Base-by-base conservation (phyloP, 768 basidiomycete genomes). In the Kwoniella dejecticola region DNA sequence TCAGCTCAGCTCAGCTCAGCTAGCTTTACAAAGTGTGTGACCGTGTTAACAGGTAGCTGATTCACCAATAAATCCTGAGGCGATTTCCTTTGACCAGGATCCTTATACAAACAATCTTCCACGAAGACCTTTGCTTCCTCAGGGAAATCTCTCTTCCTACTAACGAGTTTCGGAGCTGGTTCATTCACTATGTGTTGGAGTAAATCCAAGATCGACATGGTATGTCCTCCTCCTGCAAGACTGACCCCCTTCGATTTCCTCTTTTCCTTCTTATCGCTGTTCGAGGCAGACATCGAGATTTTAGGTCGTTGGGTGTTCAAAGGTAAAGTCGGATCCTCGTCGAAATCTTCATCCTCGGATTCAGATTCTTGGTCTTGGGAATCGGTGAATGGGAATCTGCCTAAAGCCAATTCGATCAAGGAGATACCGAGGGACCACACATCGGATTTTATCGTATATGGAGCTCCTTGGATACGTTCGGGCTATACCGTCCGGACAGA, bases 391-490 rank as follows among this genome's bases (percentile, higher is more conserved):
- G 96, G 96, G 84, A 99, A 99, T 36, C 92, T 89, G 15, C 95
- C 96, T 30, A 95, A 85, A 0, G 93, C 96, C 41, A 99, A 86
- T 81, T 99, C 96, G 77, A 98, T 94, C 48, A 99, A 83, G 7
- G 93, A 90, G 74, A 99, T 92, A 29, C 96, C 96, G 44, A 98
- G 85, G 0, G 95, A 97, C 96, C 96, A 99, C 3, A 98, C 95
- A 71, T 99, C 96, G 3, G 94, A 97, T 80, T 98, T 98, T 79
- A 99, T 95, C 27, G 92, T 93, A 79, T 99, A 98, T 75, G 91
- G 90, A 1, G 92, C 92, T 50, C 96, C 96, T 81, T 98, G 95
- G 81, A 99, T 98, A 62, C 96, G 92, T 75, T 99, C 96, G 17
- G 96, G 96, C 96, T 99, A 79, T 2, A 33, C 15, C 5, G 4